Conservation (phyloP, 106 monocot genomes). For the Posidonia australis region DNA sequence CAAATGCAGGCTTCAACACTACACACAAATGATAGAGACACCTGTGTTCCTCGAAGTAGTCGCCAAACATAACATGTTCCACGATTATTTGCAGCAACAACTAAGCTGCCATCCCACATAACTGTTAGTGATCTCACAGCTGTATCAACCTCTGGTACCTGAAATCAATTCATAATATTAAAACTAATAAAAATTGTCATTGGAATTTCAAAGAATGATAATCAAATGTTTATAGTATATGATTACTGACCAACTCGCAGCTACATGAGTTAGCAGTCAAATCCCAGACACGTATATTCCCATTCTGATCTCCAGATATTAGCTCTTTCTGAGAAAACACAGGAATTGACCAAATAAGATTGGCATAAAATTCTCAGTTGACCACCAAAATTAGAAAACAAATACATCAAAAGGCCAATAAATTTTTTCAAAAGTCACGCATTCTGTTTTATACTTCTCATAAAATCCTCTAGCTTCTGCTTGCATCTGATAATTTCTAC, state of each 20-base stretch:
- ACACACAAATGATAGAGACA: neutral
- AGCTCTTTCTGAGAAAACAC: conserved; percentile 59
- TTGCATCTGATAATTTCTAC: no score
- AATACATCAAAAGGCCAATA: no score
- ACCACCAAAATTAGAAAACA: neutral
- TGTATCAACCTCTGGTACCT: conserved; percentile 98
- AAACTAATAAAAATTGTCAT: neutral
- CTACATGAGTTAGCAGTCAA: conserved; percentile 92
- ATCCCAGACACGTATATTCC: conserved; percentile 99
- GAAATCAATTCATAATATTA: neutral
- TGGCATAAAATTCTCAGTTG: neutral
- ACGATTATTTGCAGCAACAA: conserved; percentile 95
- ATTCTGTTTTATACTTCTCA: no score
- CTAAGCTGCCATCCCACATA: conserved; percentile 99
- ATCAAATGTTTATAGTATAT: neutral
- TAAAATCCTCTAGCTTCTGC: no score
- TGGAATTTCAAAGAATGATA: neutral
- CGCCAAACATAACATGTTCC: conserved; percentile 99
- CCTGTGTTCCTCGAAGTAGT: conserved; percentile 80
- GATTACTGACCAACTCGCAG: conserved; percentile 75
- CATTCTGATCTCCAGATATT: conserved; percentile 99
- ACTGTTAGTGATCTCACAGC: conserved; percentile 93
- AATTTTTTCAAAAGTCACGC: no score
- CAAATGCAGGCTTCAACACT: neutral
- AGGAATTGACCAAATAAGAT: neutral